Percentiles rank a stretch among this genome's conserved stretches.
Conservation (phyloP, 73 alveolate genomes). For the Urostyla sp. region DNA sequence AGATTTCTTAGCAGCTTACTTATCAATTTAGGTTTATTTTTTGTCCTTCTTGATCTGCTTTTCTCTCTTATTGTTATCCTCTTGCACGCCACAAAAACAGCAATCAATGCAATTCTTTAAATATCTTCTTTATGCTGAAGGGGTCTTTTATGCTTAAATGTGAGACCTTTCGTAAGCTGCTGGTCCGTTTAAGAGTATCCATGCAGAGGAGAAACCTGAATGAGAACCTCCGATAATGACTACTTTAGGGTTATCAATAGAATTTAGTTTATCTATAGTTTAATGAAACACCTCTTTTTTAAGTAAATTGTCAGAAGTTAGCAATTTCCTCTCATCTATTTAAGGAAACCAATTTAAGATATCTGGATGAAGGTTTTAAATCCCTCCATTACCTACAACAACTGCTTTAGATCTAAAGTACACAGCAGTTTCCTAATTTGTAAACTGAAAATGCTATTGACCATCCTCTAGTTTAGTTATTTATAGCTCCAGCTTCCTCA, state of each 20-base stretch:
- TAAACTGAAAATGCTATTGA: neutral
- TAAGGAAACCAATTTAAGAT: conserved; percentile 55
- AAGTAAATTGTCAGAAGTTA: conserved; percentile 52
- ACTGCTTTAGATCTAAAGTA: conserved; percentile 62
- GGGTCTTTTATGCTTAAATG: conserved; percentile 20
- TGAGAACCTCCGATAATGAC: conserved; percentile 79
- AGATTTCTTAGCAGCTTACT: neutral
- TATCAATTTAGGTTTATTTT: conserved; percentile 14
- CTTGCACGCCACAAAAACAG: conserved; percentile 46
- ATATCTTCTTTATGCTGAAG: conserved; percentile 30
- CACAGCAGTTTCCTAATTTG: conserved; percentile 16
- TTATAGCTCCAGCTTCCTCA: conserved; percentile 43
- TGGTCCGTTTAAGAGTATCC: conserved; percentile 74
- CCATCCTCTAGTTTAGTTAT: conserved; percentile 26
- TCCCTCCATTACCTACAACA: conserved; percentile 43
- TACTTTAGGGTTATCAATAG: conserved; percentile 31
- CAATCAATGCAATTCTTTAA: conserved; percentile 50
- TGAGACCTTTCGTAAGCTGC: conserved; percentile 55
- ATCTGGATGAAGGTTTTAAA: conserved; percentile 41
- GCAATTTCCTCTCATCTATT: neutral
- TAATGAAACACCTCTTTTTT: conserved; percentile 13
- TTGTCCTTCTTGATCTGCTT: neutral
- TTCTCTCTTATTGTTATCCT: neutral
- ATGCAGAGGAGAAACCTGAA: conserved; percentile 74
- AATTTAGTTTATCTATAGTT: conserved; percentile 3